Base-by-base conservation (phyloP, 495 filamentous ascomycete species). In the Clavariopsis aquatica region DNA sequence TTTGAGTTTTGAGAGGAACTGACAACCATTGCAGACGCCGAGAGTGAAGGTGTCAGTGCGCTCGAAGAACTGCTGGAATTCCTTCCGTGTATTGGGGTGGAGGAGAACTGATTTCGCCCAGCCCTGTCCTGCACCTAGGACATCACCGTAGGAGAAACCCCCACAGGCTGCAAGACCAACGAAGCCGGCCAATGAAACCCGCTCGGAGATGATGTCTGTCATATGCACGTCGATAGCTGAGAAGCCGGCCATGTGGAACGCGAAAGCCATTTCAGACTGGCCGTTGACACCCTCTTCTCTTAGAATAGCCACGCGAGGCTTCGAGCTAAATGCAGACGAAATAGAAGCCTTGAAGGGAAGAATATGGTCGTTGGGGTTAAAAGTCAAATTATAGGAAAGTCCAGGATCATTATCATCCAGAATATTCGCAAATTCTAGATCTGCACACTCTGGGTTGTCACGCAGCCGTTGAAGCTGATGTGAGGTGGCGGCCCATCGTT, bases 21-120 rank as follows among this genome's bases (percentile, higher is more conserved):
- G 94, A 69, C 94, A 97, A 49, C 94, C 94, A 74, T 98, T 98
- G 83, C 94, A 98, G 24, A 98, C 93, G 54, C 95, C 94, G 0
- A 98, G 82, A 8, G 90, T 84, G 76, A 98, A 98, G 9, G 94
- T 97, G 66, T 96, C 89, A 34, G 85, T 83, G 36, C 95, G 84
- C 72, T 87, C 83, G 76, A 98, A 98, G 85, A 98, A 98, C 8
- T 73, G 72, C 66, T 88, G 77, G 78, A 98, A 96, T 68, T 93
- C 87, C 49, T 77, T 78, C 29, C 92, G 85, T 2, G 89, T 87
- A 60, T 86, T 85, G 22, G 87, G 82, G 76, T 96, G 89, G 65
- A 93, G 82, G 7, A 96, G 83, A 38, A 98, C 92, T 3, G 89
- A 92, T 73, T 93, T 92, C n/a, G 95, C 92, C 94, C 94, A 98